Evolutionary conservation across 129 eudicot species (phyloP).

Genomic region (Pittosporum tobira): DNA sequence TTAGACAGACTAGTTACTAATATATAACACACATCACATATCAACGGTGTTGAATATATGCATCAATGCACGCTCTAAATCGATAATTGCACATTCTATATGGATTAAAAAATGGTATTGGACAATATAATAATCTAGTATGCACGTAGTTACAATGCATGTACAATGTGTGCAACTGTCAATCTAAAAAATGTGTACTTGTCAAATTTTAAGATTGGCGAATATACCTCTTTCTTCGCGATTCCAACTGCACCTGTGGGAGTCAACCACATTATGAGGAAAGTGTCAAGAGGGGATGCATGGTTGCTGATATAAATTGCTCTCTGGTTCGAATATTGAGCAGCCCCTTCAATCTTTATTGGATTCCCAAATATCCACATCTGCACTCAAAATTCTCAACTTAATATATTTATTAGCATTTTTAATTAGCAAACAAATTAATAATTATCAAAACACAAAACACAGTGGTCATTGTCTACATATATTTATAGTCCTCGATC

Average conservation of each 20-base stretch:
- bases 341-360: slow-evolving; percentile 21
- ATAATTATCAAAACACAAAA: too few relatives aligned
- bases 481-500: too few relatives aligned
- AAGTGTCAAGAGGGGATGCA: slow-evolving; percentile 24
- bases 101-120: background rate
- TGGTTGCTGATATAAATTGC: slow-evolving; percentile 27
- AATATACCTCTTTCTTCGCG: slow-evolving; percentile 22
- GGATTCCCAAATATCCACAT: slow-evolving; percentile 32
- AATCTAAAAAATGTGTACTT: too few relatives aligned
- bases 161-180: background rate
- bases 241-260: slow-evolving; percentile 27
- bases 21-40: too few relatives aligned
- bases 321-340: slow-evolving; percentile 14
- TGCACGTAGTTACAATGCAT: background rate
- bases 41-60: too few relatives aligned
- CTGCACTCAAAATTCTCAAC: slow-evolving; percentile 29
- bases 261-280: slow-evolving; percentile 31
- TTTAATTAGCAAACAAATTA: too few relatives aligned
- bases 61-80: too few relatives aligned
- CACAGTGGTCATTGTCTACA: too few relatives aligned
- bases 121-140: background rate
- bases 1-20: background rate
- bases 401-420: too few relatives aligned
- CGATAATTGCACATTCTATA: too few relatives aligned
- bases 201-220: too few relatives aligned